A percentile compares a stretch with the other conserved stretches of the same genome.
Conservation (phyloP, 768 basidiomycete species). For the Lactifluus piperatus region DNA sequence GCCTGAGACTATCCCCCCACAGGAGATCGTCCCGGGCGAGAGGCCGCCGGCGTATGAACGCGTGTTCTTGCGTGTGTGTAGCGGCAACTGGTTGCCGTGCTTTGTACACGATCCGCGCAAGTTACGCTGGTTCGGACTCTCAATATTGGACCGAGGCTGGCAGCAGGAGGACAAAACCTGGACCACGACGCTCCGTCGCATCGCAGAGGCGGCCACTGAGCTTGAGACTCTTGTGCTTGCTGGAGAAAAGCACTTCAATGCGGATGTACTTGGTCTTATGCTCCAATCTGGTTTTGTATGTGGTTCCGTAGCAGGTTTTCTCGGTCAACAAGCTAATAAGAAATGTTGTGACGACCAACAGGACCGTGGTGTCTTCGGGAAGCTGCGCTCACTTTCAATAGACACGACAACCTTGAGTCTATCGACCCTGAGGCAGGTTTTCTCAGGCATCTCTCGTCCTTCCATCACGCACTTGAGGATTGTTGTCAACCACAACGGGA, state of each 20-base stretch:
- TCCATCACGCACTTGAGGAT: slow-evolving; percentile 10
- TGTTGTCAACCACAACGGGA: slow-evolving; percentile 2
- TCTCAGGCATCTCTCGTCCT: slow-evolving; percentile 3
- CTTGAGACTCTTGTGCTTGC: slow-evolving; percentile 9
- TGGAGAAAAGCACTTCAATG: not conserved
- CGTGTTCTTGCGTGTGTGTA: not conserved
- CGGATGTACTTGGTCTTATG: not conserved
- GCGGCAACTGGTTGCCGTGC: not conserved
- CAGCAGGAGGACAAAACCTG: not conserved
- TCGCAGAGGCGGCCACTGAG: slow-evolving; percentile 1
- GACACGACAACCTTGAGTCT: not conserved
- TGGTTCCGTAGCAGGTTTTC: not conserved
- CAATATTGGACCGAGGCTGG: not conserved
- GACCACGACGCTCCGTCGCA: not conserved
- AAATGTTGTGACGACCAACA: not conserved
- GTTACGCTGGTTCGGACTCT: slow-evolving; percentile 10
- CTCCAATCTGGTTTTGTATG: slow-evolving; percentile 6
- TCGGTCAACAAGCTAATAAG: not conserved
- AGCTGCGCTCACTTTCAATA: slow-evolving; percentile 8
- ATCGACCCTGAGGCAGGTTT: slow-evolving; percentile 1
- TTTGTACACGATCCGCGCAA: slow-evolving; percentile 2
- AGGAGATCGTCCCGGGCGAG: not conserved
- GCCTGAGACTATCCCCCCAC: not conserved
- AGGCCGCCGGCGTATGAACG: not conserved
- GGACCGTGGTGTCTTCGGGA: slow-evolving; percentile 1